phyloP scores from a whole-genome alignment of 2,329 filamentous ascomycete species.

The Verticillium isaacii region DNA sequence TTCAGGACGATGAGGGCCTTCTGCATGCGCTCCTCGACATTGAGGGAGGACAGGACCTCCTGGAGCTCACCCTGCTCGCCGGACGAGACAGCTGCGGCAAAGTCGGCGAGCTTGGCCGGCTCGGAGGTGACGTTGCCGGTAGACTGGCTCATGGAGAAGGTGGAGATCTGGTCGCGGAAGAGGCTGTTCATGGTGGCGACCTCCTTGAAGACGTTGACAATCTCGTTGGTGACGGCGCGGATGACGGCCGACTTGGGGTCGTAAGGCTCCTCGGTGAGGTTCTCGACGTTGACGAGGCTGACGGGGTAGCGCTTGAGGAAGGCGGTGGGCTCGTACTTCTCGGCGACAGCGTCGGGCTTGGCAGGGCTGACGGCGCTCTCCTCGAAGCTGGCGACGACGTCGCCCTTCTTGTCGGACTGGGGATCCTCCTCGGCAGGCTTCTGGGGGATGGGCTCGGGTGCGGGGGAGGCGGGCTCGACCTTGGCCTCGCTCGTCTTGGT shows the following conservation, averaged over 20 bases:
- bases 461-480: slow-evolving; percentile 29
- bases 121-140: slow-evolving; percentile 94
- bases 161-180: slow-evolving; percentile 95
- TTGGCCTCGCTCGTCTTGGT: slow-evolving; percentile 48
- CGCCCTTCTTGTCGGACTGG: slow-evolving; percentile 70
- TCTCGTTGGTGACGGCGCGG: slow-evolving; percentile 90
- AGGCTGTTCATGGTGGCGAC: slow-evolving; percentile 90
- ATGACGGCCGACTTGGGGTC: slow-evolving; percentile 88
- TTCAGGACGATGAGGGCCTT: slow-evolving; percentile 91
- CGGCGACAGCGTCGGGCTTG: slow-evolving; percentile 43
- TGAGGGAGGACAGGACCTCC: slow-evolving; percentile 81
- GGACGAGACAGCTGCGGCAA: slow-evolving; percentile 93
- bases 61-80: slow-evolving; percentile 90
- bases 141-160: slow-evolving; percentile 92
- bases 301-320: slow-evolving; percentile 90
- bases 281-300: slow-evolving; percentile 92
- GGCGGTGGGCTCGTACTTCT: slow-evolving; percentile 78
- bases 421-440: slow-evolving; percentile 49
- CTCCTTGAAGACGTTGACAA: slow-evolving; percentile 98
- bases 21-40: slow-evolving; percentile 87
- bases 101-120: slow-evolving; percentile 91
- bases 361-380: slow-evolving; percentile 64
- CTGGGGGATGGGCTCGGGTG: slow-evolving; percentile 54
- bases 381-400: slow-evolving; percentile 96
- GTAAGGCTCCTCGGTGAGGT: slow-evolving; percentile 80